A percentile compares a stretch with the other conserved stretches of the same genome.
Evolutionary conservation across 495 filamentous ascomycete species (phyloP).

Genomic region (Stereocaulon alpinum): DNA sequence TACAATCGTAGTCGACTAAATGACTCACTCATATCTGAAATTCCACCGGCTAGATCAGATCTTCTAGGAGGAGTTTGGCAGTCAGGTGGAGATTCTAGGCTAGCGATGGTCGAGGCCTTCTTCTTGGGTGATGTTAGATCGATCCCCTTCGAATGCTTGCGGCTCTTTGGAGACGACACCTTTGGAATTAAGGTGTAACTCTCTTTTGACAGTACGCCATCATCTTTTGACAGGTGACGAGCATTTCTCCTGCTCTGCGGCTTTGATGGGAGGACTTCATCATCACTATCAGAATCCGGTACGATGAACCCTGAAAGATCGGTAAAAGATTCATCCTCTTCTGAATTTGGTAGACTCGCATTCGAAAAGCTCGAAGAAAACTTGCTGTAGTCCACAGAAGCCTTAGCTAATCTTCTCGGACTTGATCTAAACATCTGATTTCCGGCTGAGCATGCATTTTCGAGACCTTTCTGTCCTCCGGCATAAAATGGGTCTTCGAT

Average conservation of each 20-base stretch:
- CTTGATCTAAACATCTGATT: background rate
- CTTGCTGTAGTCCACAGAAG: slow-evolving; percentile 8
- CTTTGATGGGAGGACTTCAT: background rate
- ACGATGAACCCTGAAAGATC: slow-evolving; percentile 31
- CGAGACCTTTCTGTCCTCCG: background rate
- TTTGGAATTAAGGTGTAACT: background rate
- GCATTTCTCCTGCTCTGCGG: background rate
- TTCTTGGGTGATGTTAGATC: background rate
- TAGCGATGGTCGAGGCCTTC: background rate
- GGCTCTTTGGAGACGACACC: background rate
- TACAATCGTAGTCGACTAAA: slow-evolving; percentile 10
- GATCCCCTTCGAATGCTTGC: background rate
- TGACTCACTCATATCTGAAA: background rate
- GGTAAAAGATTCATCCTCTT: slow-evolving; percentile 13
- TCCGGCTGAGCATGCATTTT: background rate
- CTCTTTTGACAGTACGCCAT: background rate
- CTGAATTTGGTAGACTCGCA: background rate
- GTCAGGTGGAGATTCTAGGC: background rate
- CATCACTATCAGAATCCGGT: slow-evolving; percentile 22
- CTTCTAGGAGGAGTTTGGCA: too few species aligned
- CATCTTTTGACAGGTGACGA: background rate
- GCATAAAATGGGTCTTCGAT: slow-evolving; percentile 5
- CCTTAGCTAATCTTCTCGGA: slow-evolving; percentile 12
- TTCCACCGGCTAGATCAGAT: background rate
- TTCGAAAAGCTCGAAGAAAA: background rate